Conservation (phyloP, 495 filamentous ascomycete genomes). For the Annulohypoxylon maeteangense region DNA sequence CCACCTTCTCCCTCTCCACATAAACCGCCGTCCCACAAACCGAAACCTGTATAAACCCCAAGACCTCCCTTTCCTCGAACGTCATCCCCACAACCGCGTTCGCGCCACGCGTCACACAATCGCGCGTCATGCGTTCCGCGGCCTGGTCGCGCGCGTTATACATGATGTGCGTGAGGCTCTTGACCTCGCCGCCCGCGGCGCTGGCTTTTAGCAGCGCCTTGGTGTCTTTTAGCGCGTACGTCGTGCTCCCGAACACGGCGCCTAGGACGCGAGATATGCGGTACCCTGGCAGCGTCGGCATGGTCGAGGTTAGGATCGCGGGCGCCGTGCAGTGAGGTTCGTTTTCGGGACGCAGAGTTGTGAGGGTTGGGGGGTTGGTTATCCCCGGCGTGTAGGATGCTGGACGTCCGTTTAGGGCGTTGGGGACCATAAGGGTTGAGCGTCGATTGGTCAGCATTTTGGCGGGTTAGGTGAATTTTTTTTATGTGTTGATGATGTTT, state of each 20-base stretch:
- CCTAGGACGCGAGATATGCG: conserved; percentile 33
- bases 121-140: conserved; percentile 35
- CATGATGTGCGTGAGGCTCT: conserved; percentile 33
- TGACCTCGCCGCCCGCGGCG: conserved; percentile 24
- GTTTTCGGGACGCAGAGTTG: conserved; percentile 25
- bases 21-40: conserved; percentile 40
- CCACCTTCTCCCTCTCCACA: conserved; percentile 34
- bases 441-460: conserved; percentile 46
- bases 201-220: conserved; percentile 35
- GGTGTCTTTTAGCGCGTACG: conserved; percentile 36
- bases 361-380: conserved; percentile 4
- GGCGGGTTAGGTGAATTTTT: background rate
- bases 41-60: conserved; percentile 41
- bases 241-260: conserved; percentile 34
- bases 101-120: conserved; percentile 38
- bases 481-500: background rate
- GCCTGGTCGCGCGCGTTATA: conserved; percentile 42
- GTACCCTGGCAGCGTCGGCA: conserved; percentile 32
- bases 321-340: conserved; percentile 37
- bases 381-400: background rate
- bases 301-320: conserved; percentile 36
- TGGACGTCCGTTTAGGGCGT: conserved; percentile 23
- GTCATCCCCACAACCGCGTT: conserved; percentile 34
- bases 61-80: conserved; percentile 35
- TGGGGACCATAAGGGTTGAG: conserved; percentile 39